A percentile compares a stretch with the other conserved stretches of the same genome.
Conservation (phyloP, 1,139 yeast genomes). For the Lodderomyces oxycetoniae region DNA sequence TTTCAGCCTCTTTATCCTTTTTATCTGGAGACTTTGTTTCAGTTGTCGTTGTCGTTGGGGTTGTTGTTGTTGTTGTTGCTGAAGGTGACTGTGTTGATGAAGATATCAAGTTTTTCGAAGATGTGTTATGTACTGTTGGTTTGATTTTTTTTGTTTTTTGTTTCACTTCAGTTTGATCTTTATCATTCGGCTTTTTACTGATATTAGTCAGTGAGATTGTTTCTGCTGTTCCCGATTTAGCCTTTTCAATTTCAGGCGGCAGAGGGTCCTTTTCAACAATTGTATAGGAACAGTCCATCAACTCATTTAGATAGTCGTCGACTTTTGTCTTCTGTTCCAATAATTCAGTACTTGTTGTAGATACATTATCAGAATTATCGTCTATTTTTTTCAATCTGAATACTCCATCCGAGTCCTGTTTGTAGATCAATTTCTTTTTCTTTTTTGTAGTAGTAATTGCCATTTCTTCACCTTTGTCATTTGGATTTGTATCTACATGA, state of each 20-base stretch:
- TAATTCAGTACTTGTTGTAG: conserved; percentile 7
- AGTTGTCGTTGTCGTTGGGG: neutral
- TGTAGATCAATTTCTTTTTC: conserved; percentile 33
- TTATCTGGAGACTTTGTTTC: too few species aligned
- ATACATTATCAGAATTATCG: conserved; percentile 10
- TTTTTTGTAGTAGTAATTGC: conserved; percentile 15
- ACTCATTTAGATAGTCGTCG: conserved; percentile 29
- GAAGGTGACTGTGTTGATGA: conserved; percentile 3
- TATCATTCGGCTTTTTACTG: neutral
- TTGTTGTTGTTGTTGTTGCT: conserved; percentile 5
- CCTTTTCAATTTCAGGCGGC: too few species aligned
- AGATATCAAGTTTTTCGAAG: conserved; percentile 8
- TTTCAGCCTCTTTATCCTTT: too few species aligned
- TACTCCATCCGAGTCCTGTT: conserved; percentile 42
- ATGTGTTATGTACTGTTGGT: conserved; percentile 8
- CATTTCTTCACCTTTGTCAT: too few species aligned
- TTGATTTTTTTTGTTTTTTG: conserved; percentile 9
- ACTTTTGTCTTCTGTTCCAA: conserved; percentile 18
- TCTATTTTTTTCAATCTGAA: conserved; percentile 33
- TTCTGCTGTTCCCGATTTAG: too few species aligned
- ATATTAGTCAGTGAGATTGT: conserved; percentile 1
- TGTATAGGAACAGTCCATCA: conserved; percentile 25
- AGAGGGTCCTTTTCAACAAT: conserved; percentile 13
- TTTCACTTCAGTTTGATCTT: conserved; percentile 1
- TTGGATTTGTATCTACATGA: too few species aligned